phyloP scores from a whole-genome alignment of 805 yeast species.

The Wickerhamiella occidentalis region DNA sequence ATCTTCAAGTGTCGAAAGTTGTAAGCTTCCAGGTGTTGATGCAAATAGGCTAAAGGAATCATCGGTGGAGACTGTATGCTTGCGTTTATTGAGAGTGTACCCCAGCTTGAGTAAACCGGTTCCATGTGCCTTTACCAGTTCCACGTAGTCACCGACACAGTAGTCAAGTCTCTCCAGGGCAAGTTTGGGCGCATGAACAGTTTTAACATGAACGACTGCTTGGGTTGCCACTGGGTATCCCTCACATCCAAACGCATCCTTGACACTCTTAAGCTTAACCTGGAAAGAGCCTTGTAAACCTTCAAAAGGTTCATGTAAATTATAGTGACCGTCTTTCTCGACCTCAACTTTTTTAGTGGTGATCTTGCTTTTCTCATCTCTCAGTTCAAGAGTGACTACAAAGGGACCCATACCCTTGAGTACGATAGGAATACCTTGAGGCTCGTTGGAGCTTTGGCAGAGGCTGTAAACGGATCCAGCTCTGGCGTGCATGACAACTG shows the following conservation, averaged over 20 bases:
- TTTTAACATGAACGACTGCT: conserved; percentile 18
- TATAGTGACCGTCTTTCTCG: conserved; percentile 31
- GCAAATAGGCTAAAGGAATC: conserved; percentile 56
- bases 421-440: conserved; percentile 41
- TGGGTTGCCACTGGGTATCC: conserved; percentile 33
- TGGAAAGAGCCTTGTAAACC: conserved; percentile 58
- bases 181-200: background rate
- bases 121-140: conserved; percentile 57
- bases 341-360: conserved; percentile 37
- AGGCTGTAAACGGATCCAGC: conserved; percentile 40
- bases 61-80: conserved; percentile 43
- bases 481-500: conserved; percentile 42
- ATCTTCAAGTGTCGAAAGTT: conserved; percentile 59
- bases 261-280: conserved; percentile 43
- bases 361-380: conserved; percentile 44
- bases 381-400: conserved; percentile 42
- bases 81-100: conserved; percentile 57
- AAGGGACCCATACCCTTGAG: conserved; percentile 54
- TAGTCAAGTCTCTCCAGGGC: conserved; percentile 31
- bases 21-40: conserved; percentile 64
- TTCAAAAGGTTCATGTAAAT: conserved; percentile 36
- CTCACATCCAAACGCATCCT: conserved; percentile 61
- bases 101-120: conserved; percentile 64
- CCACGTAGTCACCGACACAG: conserved; percentile 88
- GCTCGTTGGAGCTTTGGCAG: conserved; percentile 31